Base-by-base conservation (phyloP, 2,329 filamentous ascomycete genomes). In the Knufia fluminis region DNA sequence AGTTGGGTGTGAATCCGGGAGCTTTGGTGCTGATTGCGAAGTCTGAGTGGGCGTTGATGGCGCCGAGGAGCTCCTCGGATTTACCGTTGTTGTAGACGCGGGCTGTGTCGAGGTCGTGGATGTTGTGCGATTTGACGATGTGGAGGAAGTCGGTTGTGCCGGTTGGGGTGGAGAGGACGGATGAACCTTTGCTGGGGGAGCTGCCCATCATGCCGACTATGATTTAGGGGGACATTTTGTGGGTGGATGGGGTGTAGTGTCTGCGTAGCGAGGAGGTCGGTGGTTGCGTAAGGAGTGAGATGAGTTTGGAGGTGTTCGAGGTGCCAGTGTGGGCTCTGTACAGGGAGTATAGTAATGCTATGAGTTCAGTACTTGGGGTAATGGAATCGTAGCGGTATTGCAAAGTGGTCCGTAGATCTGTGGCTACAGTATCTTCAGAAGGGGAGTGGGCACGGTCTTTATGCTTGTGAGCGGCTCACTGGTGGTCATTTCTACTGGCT, bases 1-100 rank as follows among this genome's bases (percentile, higher is more conserved):
- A 49, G n/a, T 40, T 24, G 3, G 48, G 33, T 1, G 49, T 17
- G 40, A 53, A 53, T 2, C 43, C 53, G 2, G 53, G 53, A 7
- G 53, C 53, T 52, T 54, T 56, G n/a, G 50, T 54, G 28, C 53
- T 50, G 31, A 56, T 40, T 28, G 43, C 45, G 45, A 55, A 54
- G 39, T 45, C 26, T 2, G 35, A 2, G 26, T 24, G 28, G n/a
- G 52, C 52, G 23, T 8, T 12, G 9, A 35, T 39, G 24, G 26
- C 19, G 9, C 45, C 50, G 20, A 54, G 46, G 26, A 56, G 46
- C 23, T 49, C 49, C 23, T 55, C 52, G 20, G 46, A 50, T 43
- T 26, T 23, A 10, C 53, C 53, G 26, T 10, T 46, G 23, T 45
- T 46, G 46, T 55, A 55, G 31, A 54, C 53, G 19, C 47, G 53